Evolutionary conservation across 2,329 filamentous ascomycete species (phyloP).

Genomic region (Fusarium sp.): DNA sequence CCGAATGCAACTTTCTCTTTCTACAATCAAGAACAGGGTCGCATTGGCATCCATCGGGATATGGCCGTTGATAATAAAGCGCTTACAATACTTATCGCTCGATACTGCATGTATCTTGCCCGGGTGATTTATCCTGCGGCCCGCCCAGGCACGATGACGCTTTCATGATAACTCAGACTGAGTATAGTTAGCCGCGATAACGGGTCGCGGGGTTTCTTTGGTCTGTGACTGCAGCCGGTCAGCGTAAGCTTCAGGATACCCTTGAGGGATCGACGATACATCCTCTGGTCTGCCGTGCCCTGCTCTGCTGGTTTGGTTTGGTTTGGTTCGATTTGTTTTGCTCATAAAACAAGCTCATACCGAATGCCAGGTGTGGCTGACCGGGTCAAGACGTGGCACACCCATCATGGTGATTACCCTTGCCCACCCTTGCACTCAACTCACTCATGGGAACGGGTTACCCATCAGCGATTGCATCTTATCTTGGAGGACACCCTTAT

Average conservation of each 20-base stretch:
- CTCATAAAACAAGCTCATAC: slow-evolving; percentile 11
- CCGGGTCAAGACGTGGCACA: slow-evolving; percentile 25
- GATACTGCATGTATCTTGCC: slow-evolving; percentile 30
- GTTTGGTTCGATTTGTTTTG: neutral
- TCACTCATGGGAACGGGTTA: slow-evolving; percentile 15
- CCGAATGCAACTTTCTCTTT: slow-evolving; percentile 30
- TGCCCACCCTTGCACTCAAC: slow-evolving; percentile 3
- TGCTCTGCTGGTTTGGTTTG: neutral
- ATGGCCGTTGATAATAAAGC: slow-evolving; percentile 18
- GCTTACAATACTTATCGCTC: slow-evolving; percentile 29
- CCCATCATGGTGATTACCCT: slow-evolving; percentile 11
- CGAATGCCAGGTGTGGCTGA: slow-evolving; percentile 22
- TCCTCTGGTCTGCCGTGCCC: slow-evolving; percentile 2
- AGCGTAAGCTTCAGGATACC: slow-evolving; percentile 30
- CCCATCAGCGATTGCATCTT: slow-evolving; percentile 35
- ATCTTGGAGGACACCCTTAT: slow-evolving; percentile 32
- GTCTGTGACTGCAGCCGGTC: slow-evolving; percentile 44
- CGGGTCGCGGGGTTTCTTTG: slow-evolving; percentile 22
- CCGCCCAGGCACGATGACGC: slow-evolving; percentile 40
- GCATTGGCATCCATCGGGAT: slow-evolving; percentile 18
- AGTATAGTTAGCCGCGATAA: slow-evolving; percentile 32
- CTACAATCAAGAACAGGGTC: slow-evolving; percentile 25
- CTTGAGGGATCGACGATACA: slow-evolving; percentile 41
- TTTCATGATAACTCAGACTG: slow-evolving; percentile 30
- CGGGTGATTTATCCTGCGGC: slow-evolving; percentile 11